phyloP scores from a whole-genome alignment of 2,329 filamentous ascomycete species.

The Penicillium polonicum region DNA sequence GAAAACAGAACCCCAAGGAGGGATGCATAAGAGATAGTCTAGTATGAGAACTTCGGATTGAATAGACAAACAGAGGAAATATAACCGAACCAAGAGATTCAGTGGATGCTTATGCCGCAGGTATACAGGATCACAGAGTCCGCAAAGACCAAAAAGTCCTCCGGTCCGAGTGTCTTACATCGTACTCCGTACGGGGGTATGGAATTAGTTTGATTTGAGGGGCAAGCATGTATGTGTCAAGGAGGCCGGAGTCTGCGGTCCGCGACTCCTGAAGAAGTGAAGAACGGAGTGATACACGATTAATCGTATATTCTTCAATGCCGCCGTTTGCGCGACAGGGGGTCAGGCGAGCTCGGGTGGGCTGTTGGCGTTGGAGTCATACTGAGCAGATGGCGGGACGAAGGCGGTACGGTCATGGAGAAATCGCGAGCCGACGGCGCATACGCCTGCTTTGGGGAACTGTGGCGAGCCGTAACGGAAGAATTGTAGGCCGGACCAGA shows the following conservation, averaged over 20 bases:
- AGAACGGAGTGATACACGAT: background rate
- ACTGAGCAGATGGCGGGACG: constrained; percentile 25
- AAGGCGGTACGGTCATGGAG: constrained; percentile 23
- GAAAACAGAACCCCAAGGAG: background rate
- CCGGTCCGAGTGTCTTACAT: background rate
- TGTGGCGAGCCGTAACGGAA: constrained; percentile 6
- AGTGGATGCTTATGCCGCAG: background rate
- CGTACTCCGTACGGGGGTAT: background rate
- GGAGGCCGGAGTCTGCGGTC: background rate
- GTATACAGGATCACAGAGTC: background rate
- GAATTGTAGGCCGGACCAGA: constrained; percentile 11
- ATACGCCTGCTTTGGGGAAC: constrained; percentile 17
- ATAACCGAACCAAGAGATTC: background rate
- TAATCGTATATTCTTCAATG: constrained; percentile 1
- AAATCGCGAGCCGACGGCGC: constrained; percentile 17
- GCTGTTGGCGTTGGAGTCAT: constrained; percentile 24
- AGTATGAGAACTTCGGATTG: background rate
- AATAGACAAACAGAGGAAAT: background rate
- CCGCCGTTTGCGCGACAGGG: constrained; percentile 9
- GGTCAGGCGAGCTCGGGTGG: constrained; percentile 19
- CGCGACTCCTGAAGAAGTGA: background rate
- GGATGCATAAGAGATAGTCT: background rate
- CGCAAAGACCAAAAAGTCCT: background rate
- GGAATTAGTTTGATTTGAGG: background rate
- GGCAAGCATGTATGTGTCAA: background rate